A percentile compares a stretch with the other conserved stretches of the same genome.
phyloP scores from a whole-genome alignment of 352 stramenopile genomes.

The Pythium insidiosum region DNA sequence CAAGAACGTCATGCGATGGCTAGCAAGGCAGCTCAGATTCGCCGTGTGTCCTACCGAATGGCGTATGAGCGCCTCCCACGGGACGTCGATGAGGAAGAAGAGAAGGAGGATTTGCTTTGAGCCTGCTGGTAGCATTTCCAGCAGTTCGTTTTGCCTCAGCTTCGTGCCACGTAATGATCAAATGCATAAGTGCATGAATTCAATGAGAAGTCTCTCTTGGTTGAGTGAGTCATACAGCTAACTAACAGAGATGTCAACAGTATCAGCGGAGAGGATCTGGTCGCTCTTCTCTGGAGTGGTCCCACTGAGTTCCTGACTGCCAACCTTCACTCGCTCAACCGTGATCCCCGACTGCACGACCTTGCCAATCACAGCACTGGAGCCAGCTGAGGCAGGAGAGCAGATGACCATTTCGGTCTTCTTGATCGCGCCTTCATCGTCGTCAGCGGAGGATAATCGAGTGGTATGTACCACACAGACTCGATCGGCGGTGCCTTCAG shows the following conservation, averaged over 20 bases:
- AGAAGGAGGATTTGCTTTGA: slow-evolving; percentile 56
- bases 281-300: no score
- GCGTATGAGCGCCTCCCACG: slow-evolving; percentile 21
- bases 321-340: slow-evolving; percentile 22
- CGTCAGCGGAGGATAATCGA: slow-evolving; percentile 1
- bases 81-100: slow-evolving; percentile 28
- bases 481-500: slow-evolving; percentile 12
- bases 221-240: no score
- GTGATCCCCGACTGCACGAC: slow-evolving; percentile 37
- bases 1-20: slow-evolving; percentile 45
- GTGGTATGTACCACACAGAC: slow-evolving; percentile 30
- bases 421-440: slow-evolving; percentile 36
- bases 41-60: slow-evolving; percentile 68
- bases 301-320: no score
- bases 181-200: no score
- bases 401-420: slow-evolving; percentile 54
- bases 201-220: no score
- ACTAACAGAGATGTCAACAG: no score
- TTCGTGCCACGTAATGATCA: no score
- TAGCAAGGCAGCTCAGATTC: slow-evolving; percentile 58
- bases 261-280: no score
- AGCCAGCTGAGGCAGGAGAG: slow-evolving; percentile 21
- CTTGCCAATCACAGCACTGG: slow-evolving; percentile 22
- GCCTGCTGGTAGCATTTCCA: no score
- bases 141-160: no score